These are phyloP conservation scores for Psidium friedrichsthalianum DNA, from an alignment of 345 rosid species.

Conservation along the genomic window DNA sequence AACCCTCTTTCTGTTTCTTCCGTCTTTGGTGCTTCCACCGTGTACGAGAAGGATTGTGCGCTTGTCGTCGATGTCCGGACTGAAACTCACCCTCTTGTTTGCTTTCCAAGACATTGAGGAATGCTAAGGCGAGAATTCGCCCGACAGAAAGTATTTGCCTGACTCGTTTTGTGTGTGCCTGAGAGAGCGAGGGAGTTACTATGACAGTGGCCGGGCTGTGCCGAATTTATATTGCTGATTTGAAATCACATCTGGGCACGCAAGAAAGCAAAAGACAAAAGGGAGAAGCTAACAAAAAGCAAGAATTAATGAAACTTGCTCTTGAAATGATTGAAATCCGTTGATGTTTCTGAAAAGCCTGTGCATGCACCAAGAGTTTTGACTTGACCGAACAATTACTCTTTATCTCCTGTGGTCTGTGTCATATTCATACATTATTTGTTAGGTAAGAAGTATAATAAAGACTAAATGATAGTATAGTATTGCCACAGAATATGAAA, in stretches of 20 bases:
- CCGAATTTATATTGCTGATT: neutral
- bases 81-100: conserved; percentile 59
- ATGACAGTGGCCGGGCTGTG: neutral
- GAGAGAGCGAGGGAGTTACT: neutral
- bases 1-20: conserved; percentile 20
- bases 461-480: neutral
- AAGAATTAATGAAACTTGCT: neutral
- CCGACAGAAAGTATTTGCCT: neutral
- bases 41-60: conserved; percentile 31
- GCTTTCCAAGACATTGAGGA: conserved; percentile 41
- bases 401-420: neutral
- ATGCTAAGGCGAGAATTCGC: neutral
- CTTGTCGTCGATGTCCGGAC: conserved; percentile 37
- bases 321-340: neutral
- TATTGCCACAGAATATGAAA: neutral
- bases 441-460: neutral
- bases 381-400: neutral
- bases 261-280: neutral
- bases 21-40: conserved; percentile 13
- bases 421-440: neutral
- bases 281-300: neutral
- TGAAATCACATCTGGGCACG: neutral
- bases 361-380: neutral
- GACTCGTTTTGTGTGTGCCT: neutral
- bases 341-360: neutral